phyloP scores from a whole-genome alignment of 306 rosid species.

The Prunus mume region DNA sequence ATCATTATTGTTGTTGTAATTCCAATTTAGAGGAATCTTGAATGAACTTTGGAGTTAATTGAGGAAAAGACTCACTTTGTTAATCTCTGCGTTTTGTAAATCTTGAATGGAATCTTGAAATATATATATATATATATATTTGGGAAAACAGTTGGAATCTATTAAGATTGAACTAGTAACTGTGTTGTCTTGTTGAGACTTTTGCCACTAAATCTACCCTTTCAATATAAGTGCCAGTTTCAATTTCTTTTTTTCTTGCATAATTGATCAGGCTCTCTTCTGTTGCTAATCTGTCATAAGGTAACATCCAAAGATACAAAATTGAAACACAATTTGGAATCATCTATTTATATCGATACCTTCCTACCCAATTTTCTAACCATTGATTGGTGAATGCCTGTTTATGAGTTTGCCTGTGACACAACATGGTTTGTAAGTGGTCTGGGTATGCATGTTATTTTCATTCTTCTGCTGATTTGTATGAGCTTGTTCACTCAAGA shows the following conservation, averaged over 20 bases:
- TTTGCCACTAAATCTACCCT: neutral
- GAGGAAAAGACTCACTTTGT: neutral
- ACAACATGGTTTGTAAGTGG: neutral
- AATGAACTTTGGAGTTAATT: neutral
- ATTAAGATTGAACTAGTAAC: neutral
- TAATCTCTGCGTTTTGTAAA: no score
- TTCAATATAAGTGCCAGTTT: neutral
- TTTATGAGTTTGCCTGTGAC: neutral
- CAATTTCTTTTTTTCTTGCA: neutral
- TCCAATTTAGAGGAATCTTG: neutral
- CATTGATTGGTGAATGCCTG: neutral
- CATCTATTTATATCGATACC: neutral
- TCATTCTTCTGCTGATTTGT: neutral
- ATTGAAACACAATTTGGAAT: neutral
- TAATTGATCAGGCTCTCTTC: neutral
- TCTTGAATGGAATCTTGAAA: neutral
- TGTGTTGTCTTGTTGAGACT: neutral
- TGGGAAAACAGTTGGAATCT: neutral
- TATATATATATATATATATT: no score
- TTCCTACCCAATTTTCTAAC: neutral
- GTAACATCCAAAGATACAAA: neutral
- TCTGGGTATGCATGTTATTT: neutral
- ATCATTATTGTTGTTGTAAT: neutral
- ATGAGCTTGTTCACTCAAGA: neutral
- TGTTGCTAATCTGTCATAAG: neutral